A percentile compares a stretch with the other conserved stretches of the same genome.
These are phyloP conservation scores for Dothidotthia symphoricarpi DNA, from an alignment of 2,329 filamentous ascomycete genomes.

Conservation along the genomic window DNA sequence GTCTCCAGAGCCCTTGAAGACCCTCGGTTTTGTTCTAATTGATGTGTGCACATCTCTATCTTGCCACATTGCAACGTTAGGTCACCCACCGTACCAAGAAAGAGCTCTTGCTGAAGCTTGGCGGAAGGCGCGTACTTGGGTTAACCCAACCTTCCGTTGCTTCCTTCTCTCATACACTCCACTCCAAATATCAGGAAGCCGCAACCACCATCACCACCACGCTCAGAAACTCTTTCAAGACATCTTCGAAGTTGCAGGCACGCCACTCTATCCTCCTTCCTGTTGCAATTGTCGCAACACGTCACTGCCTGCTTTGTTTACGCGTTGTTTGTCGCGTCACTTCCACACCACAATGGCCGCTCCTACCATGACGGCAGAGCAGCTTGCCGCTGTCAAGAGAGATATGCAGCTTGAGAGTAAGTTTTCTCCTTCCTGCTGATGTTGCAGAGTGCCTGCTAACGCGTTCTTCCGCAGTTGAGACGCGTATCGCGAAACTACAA, in stretches of 20 bases:
- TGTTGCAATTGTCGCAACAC: background rate
- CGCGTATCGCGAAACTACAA: conserved; percentile 81
- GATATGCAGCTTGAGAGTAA: conserved; percentile 38
- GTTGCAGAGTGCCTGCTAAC: conserved; percentile 16
- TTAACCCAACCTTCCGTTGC: conserved; percentile 1
- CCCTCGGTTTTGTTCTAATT: too few species aligned
- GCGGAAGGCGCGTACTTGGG: too few species aligned
- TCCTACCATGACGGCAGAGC: conserved; percentile 31
- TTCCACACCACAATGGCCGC: conserved; percentile 28
- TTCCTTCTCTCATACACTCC: conserved; percentile 17
- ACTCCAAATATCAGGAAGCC: conserved; percentile 14
- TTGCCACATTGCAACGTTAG: too few species aligned
- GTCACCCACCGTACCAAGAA: too few species aligned
- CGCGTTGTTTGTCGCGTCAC: conserved; percentile 19
- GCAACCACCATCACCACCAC: conserved; percentile 12
- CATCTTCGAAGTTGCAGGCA: conserved; percentile 1
- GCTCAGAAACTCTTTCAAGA: conserved; percentile 4
- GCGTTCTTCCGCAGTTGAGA: conserved; percentile 63
- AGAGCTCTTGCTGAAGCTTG: too few species aligned
- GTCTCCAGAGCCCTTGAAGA: too few species aligned
- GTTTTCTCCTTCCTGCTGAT: conserved; percentile 4
- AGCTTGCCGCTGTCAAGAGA: conserved; percentile 31
- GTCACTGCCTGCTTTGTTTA: conserved; percentile 7
- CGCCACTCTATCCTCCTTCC: too few species aligned
- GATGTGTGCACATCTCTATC: too few species aligned